Base-by-base conservation (phyloP, 768 basidiomycete species). In the Dendrothele bispora region DNA sequence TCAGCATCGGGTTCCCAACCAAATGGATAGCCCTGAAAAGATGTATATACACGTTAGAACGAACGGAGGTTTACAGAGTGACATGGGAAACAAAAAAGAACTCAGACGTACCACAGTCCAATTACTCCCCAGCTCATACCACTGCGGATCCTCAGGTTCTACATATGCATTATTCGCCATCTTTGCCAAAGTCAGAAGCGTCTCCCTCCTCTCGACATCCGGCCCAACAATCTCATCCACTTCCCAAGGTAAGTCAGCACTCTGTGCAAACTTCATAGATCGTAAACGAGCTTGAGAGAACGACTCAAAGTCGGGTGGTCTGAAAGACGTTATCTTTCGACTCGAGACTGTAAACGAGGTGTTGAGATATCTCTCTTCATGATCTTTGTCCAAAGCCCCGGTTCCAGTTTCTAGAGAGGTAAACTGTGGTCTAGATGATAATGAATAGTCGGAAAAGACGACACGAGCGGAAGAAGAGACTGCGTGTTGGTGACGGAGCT, bases 111-210 rank as follows among this genome's bases (percentile, higher is more conserved):
- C 77, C 6, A 66, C 67, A 61, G 81, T 83, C 87, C 87, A 98
- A 1, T 73, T 59, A 1, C 72, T 75, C 2, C 72, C 75, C 37
- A 94, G 58, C 39, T 88, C 82, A 63, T 91, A 95, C 95, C 95
- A 98, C 1, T 62, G 77, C 5, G 65, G 49, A 46, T 86, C 82
- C 7, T 75, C 73, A 0, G 81, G 81, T 10, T 72, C 60, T 4
- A 86, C 67, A 70, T 98, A 98, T 39, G 95, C 92, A 61, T 98
- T 92, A 59, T 86, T 90, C 32, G 91, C 82, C 91, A 99, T 98
- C 80, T 92, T 97, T 8, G 94, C 95, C 39, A 99, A 77, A 49
- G 82, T 71, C 27, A 89, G 72, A 25, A 98, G 68, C 2, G 90
- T 88, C 52, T 85, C 80, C 35, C 91, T 74, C 42, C 79, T 81